Evolutionary conservation across 2,329 filamentous ascomycete genomes (phyloP), one percentile per base, ranked within the genome.

Genomic region (Penicillium polonicum): DNA sequence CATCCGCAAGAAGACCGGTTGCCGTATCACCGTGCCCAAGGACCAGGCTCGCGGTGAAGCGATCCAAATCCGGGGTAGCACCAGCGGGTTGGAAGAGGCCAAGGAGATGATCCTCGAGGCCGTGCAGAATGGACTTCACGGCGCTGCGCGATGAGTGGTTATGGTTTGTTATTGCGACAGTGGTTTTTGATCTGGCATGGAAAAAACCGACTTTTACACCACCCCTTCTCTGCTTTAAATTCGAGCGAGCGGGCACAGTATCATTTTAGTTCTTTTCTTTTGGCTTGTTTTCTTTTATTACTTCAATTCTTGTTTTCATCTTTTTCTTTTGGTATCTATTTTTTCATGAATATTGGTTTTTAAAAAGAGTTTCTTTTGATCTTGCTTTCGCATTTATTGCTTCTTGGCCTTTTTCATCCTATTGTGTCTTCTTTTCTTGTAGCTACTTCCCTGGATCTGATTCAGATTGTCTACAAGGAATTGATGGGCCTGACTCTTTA

Each of bases 21-120:
- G 92, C 77, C 92, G 89, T 78, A 95, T 99, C 72, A 92, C 92
- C 64, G 93, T 99, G 41, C 94, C 94, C 23, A 87, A 90, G 65
- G 88, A 91, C 69, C 89, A 95, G 75, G 80, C 80, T 38, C 78
- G 79, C 65, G 83, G 81, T 23, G 92, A 97, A 75, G 91, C 93
- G 4, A 97, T 99, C 72, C 91, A 96, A 79, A 89, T 99, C 68
- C 82, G 88, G 36, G 94, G 94, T 39, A 84, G 83, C 55, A 85
- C 84, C 70, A 89, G 91, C 17, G 91, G 90, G 13, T 86, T 96
- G 38, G 91, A 97, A 76, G 83, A 89, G 74, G 94, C 94, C 49
- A 92, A 89, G 79, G 87, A 96, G 59, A 82, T 96, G 72, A 97
- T 99, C 60, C 79, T 99, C 60, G 87, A 91, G 59, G 90, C 92